phyloP scores from a whole-genome alignment of 306 rosid species.

The Rosa chinensis region DNA sequence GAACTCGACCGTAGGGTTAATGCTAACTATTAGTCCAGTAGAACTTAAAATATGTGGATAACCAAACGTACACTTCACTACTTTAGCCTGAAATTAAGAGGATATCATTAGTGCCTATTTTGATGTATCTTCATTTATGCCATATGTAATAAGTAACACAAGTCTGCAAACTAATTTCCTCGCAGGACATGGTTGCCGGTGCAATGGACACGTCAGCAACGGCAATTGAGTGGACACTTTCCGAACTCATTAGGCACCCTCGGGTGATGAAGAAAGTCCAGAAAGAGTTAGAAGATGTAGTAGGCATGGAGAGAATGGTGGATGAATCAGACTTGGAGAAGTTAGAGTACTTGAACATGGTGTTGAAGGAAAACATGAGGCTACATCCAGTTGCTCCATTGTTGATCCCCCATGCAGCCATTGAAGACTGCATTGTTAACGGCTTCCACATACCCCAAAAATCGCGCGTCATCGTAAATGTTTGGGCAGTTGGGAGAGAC shows the following conservation, averaged over 20 bases:
- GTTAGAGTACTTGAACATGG: slow-evolving; percentile 47
- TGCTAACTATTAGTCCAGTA: no score
- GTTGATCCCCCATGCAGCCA: slow-evolving; percentile 50
- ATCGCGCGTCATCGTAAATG: slow-evolving; percentile 27
- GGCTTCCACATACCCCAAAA: slow-evolving; percentile 50
- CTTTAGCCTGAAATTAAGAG: no score
- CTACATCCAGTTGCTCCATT: slow-evolving; percentile 64
- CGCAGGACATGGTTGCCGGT: slow-evolving; percentile 55
- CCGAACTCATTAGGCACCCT: slow-evolving; percentile 56
- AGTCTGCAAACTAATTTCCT: background rate
- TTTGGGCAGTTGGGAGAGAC: slow-evolving; percentile 38
- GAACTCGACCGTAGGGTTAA: no score
- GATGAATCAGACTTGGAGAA: slow-evolving; percentile 56
- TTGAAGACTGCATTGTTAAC: slow-evolving; percentile 47
- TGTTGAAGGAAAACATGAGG: slow-evolving; percentile 57
- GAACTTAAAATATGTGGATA: no score
- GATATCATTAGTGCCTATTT: background rate
- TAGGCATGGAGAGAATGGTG: slow-evolving; percentile 56
- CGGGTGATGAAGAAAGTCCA: slow-evolving; percentile 58
- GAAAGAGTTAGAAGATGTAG: slow-evolving; percentile 46
- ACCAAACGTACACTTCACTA: no score
- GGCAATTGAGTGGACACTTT: slow-evolving; percentile 50
- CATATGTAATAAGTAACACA: background rate
- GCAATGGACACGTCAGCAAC: slow-evolving; percentile 58
- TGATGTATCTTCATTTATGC: background rate